Conservation (phyloP, 2,329 filamentous ascomycete species). For the Aureobasidium melanogenum region DNA sequence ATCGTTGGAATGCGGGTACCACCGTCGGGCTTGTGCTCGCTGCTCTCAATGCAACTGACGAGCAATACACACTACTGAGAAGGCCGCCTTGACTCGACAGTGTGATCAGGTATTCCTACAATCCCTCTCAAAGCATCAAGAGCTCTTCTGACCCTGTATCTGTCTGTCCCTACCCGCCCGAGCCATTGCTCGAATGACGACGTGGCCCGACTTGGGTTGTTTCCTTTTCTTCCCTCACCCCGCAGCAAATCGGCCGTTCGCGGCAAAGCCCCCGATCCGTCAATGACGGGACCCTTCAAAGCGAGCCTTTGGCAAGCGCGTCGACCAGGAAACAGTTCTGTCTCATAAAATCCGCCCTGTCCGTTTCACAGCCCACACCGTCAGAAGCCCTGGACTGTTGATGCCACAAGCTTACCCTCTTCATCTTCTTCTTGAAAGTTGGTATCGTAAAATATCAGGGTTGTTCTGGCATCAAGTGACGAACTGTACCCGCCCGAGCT, state of each 20-base stretch:
- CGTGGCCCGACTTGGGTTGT: background rate
- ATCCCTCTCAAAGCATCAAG: background rate
- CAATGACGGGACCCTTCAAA: background rate
- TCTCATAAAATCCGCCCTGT: background rate
- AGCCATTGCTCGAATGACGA: background rate
- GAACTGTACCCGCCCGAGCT: background rate
- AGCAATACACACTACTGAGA: background rate
- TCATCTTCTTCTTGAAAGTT: background rate
- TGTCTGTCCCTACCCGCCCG: background rate
- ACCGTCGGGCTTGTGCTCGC: conserved; percentile 10
- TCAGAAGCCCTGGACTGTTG: background rate
- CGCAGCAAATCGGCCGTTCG: conserved; percentile 5
- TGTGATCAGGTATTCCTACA: background rate
- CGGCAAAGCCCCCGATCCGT: conserved; percentile 4
- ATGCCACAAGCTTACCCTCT: background rate
- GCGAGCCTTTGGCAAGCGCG: background rate
- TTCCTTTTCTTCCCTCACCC: background rate
- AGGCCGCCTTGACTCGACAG: background rate
- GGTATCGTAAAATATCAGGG: background rate
- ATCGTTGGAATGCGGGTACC: conserved; percentile 14
- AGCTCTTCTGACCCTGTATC: background rate
- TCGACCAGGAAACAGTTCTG: conserved; percentile 6
- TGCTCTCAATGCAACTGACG: background rate
- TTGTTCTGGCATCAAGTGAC: background rate
- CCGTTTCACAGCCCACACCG: conserved; percentile 2